These are phyloP conservation scores for Tolypocladium inflatum DNA, from an alignment of 2,329 filamentous ascomycete species.

Conservation along the genomic window DNA sequence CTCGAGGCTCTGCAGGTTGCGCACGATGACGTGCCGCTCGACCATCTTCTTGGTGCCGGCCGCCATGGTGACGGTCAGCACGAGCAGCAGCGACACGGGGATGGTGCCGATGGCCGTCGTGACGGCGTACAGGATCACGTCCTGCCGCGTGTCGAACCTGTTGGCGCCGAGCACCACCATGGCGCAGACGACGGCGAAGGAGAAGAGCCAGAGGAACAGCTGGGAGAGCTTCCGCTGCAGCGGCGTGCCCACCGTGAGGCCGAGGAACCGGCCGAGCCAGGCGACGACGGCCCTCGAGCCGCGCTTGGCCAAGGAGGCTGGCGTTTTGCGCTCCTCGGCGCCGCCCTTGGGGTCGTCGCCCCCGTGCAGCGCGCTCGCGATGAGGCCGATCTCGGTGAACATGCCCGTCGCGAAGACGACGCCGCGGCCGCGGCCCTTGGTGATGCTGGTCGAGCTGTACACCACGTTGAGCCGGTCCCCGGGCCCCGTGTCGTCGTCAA, in stretches of 20 bases:
- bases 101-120: constrained; percentile 40
- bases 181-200: constrained; percentile 39
- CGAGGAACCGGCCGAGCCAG: constrained; percentile 38
- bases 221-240: constrained; percentile 61
- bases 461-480: constrained; percentile 54
- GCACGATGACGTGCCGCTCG: constrained; percentile 40
- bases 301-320: constrained; percentile 34
- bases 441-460: constrained; percentile 53
- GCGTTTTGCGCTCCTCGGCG: constrained; percentile 39
- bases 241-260: constrained; percentile 50
- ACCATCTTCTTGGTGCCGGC: constrained; percentile 45
- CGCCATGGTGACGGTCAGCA: constrained; percentile 53
- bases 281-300: constrained; percentile 23
- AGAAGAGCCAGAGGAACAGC: constrained; percentile 58
- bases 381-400: constrained; percentile 52
- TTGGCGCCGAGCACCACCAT: constrained; percentile 35
- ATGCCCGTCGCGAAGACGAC: constrained; percentile 54
- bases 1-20: constrained; percentile 40
- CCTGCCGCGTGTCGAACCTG: constrained; percentile 25
- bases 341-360: constrained; percentile 29
- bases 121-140: constrained; percentile 34
- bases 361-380: constrained; percentile 37
- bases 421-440: constrained; percentile 48
- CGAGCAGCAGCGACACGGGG: constrained; percentile 36
- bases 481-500: constrained; percentile 28